phyloP scores from a whole-genome alignment of 257 asterid genomes.

The Cruciata laevipes region DNA sequence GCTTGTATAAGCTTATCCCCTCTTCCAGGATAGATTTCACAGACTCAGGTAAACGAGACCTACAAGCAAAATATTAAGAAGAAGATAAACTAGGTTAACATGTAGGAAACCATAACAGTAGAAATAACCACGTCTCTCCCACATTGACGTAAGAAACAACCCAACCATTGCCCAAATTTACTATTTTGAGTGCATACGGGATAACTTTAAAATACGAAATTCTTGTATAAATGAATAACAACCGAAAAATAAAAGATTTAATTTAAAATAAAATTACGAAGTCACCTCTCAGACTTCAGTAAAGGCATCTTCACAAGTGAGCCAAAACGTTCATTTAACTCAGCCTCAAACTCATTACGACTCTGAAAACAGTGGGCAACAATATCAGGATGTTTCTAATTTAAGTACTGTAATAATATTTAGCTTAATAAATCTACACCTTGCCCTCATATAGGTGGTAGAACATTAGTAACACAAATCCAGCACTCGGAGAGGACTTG shows the following conservation, averaged over 20 bases:
- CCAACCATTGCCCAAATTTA: background rate
- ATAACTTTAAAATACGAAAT: background rate
- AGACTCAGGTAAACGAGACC: constrained; percentile 70
- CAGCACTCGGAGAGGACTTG: constrained; percentile 78
- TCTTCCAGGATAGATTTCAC: constrained; percentile 71
- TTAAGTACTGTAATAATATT: constrained; percentile 6
- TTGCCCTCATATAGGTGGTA: constrained; percentile 91
- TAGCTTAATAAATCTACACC: constrained; percentile 36
- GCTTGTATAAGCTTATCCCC: constrained; percentile 68
- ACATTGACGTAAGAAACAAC: background rate
- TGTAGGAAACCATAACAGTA: background rate
- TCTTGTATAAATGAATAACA: background rate
- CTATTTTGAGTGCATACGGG: background rate
- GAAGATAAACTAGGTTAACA: constrained; percentile 12
- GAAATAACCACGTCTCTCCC: background rate
- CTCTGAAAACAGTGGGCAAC: constrained; percentile 42
- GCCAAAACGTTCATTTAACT: constrained; percentile 85
- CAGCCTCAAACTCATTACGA: constrained; percentile 74
- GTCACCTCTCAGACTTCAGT: constrained; percentile 65
- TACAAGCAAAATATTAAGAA: constrained; percentile 34
- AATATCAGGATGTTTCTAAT: constrained; percentile 3
- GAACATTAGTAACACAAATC: constrained; percentile 83
- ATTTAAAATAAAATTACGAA: background rate
- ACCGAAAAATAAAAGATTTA: background rate
- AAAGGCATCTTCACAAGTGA: constrained; percentile 88